Percentiles rank a stretch among this genome's conserved stretches.
Conservation (phyloP, 129 eudicot species). For the Tagetes patula region DNA sequence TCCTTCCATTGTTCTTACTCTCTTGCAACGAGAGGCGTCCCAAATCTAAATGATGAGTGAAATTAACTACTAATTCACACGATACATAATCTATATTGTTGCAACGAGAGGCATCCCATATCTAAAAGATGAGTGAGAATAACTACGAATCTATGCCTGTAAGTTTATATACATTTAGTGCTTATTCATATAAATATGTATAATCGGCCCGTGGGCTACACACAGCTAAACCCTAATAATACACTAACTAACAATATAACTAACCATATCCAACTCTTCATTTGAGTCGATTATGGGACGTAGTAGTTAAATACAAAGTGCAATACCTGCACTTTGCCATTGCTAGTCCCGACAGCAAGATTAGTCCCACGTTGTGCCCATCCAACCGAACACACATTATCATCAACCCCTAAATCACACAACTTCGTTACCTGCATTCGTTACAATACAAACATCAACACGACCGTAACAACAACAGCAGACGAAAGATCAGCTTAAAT, state of each 20-base stretch:
- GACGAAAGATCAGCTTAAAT: background rate
- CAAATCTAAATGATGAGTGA: slow-evolving; percentile 63
- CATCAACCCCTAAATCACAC: slow-evolving; percentile 91
- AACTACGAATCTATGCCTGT: background rate
- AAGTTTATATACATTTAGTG: background rate
- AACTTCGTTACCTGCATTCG: slow-evolving; percentile 74
- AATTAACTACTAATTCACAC: slow-evolving; percentile 42
- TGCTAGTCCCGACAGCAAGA: slow-evolving; percentile 89
- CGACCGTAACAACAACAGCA: background rate
- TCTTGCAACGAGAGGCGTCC: slow-evolving; percentile 94
- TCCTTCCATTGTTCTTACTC: slow-evolving; percentile 90
- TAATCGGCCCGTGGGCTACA: no score
- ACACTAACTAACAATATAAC: no score
- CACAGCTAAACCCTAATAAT: no score
- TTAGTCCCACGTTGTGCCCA: slow-evolving; percentile 94
- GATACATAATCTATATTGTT: slow-evolving; percentile 80
- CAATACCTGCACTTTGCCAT: slow-evolving; percentile 83
- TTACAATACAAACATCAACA: background rate
- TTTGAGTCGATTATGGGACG: background rate
- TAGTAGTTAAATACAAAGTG: background rate
- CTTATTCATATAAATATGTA: background rate
- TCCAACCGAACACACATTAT: slow-evolving; percentile 93
- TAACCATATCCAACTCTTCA: background rate
- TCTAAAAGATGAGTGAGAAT: slow-evolving; percentile 30
- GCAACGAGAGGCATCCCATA: slow-evolving; percentile 92